Evolutionary conservation across 164 flowering plant genomes (phyloP), one percentile per base, ranked within the genome.

Genomic region (Platanus orientalis): DNA sequence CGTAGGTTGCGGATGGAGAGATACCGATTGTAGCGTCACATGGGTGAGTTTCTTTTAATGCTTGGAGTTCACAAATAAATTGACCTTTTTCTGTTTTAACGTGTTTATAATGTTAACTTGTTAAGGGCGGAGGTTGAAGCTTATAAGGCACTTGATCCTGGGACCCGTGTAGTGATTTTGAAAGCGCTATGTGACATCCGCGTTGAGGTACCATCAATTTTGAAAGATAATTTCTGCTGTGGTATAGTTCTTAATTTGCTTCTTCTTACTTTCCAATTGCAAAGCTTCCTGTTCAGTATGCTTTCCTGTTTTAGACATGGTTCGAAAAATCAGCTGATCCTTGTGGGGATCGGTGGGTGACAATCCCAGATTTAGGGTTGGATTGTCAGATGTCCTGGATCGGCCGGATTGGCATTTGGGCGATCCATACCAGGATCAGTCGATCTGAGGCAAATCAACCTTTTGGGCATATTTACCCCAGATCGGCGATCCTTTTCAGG

Each of bases 1-100:
- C 76, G 75, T 78, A 94, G 99, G 99, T 94, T 78, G 97, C 99
- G 24, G 97, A 94, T 32, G 97, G 99, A 58, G 97, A 94, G 30
- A 71, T 94, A 56, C 99, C 97, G 17, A 80, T 94, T 64, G 90
- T 94, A 76, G 97, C 97, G 60, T 82, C 93, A 6, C 99, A 94
- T 76, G 99, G 99, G 99, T 94, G 75, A 78, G 96, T 72, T 29
- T 16, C 61, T 52, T 66, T 77, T 27, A 55, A 59, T 49, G 54
- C 61, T 36, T 56, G 48, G 27, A 29, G 16, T 47, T 30, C 54
- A 55, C 28, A 6, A 39, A 69, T 30, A 55, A n/a, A 55, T 36
- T 10, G 3, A 26, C 36, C 60, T 49, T 47, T 26, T 26, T 63
- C 14, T 58, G 1, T 51, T 17, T 62, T 75, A 63, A 71, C 53